Base-by-base conservation (phyloP, 2,329 filamentous ascomycete species). In the Talaromyces sp. region DNA sequence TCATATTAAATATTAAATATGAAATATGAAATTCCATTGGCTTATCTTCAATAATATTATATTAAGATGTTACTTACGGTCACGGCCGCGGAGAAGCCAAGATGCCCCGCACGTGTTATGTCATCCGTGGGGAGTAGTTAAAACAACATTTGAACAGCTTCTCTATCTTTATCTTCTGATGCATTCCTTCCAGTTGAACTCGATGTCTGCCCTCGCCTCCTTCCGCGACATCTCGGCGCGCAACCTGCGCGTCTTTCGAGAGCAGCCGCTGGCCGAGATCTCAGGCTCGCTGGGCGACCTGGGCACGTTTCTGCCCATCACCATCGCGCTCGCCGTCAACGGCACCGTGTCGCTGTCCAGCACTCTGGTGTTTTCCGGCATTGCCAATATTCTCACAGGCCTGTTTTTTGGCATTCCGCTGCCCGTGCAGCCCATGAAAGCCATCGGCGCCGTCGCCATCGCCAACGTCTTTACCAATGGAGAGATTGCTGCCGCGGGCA, bases 361-460 rank as follows among this genome's bases (percentile, higher is more conserved):
- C 55, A 97, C 93, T 0, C 83, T 98, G 0, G 85, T 98, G 6
- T 95, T 96, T 72, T 93, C 92, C 0, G 95, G 95, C 1, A 70
- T 93, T 10, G 93, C 89, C 75, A 98, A 98, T 70, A 85, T 97
- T 60, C 70, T 90, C 13, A 96, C 93, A 0, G 95, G 93, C 19
- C 71, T 88, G 1, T 76, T 88, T 33, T 98, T 97, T 70, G 93
- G 93, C 7, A 89, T 98, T 47, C 93, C 93, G 2, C 78, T 97
- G 3, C 93, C 93, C 0, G 92, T 97, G 0, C 93, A 97, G 77
- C 93, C 93, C 0, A 89, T 89, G 87, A 89, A 89, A 82, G 93
- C 93, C 42, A 96, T 98, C 63, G 93, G 93, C 6, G 91, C 93
- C 0, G 90, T 96, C 0, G 91, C 92, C n/a, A 91, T 97, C 62